These are phyloP conservation scores for Cynanchum wilfordii DNA, from an alignment of 257 asterid species.

Conservation along the genomic window DNA sequence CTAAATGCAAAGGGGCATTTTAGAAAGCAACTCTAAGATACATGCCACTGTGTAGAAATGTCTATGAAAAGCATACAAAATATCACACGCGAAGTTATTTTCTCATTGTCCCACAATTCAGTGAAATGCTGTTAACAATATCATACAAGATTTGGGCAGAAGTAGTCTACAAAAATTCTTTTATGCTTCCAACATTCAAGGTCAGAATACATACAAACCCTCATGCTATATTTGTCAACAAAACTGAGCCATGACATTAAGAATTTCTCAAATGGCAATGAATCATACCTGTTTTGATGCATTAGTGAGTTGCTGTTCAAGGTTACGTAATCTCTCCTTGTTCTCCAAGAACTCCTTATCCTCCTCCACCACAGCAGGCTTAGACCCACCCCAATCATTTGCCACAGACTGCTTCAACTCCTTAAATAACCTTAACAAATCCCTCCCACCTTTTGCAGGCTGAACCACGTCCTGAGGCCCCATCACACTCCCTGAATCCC, in stretches of 20 bases:
- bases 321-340: constrained; percentile 61
- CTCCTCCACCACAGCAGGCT: constrained; percentile 68
- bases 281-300: constrained; percentile 74
- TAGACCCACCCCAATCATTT: constrained; percentile 80
- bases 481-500: constrained; percentile 61
- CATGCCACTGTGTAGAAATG: not conserved
- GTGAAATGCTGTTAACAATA: not conserved
- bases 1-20: constrained; percentile 29
- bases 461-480: constrained; percentile 89
- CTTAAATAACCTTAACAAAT: constrained; percentile 83
- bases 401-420: constrained; percentile 91
- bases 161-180: not conserved
- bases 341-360: constrained; percentile 83
- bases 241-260: constrained; percentile 4
- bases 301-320: constrained; percentile 80
- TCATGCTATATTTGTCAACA: not conserved
- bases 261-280: not conserved
- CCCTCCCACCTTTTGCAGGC: constrained; percentile 87
- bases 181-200: not conserved
- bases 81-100: not conserved
- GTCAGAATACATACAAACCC: not conserved
- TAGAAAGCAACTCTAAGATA: not conserved
- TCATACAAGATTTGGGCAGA: not conserved
- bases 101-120: not conserved
- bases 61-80: not conserved